Conservation (phyloP, 345 rosid species). For the Citrus unshiu region DNA sequence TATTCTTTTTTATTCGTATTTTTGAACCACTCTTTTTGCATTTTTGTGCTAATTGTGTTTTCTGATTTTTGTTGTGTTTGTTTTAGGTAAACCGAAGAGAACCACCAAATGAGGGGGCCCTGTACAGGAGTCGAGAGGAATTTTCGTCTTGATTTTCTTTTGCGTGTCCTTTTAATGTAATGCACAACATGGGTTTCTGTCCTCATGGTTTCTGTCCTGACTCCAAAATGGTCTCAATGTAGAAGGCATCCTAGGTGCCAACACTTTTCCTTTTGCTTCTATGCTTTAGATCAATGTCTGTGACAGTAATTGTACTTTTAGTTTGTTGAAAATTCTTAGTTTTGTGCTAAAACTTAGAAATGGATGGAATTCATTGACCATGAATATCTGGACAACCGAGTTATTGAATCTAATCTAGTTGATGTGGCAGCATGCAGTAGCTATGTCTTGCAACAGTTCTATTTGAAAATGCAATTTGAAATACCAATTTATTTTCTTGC, state of each 20-base stretch:
- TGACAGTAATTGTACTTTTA: neutral
- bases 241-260: slow-evolving; percentile 46
- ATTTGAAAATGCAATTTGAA: too few relatives aligned
- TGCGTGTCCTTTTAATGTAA: slow-evolving; percentile 27
- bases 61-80: too few relatives aligned
- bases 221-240: slow-evolving; percentile 31
- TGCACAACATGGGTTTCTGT: slow-evolving; percentile 55
- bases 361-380: neutral
- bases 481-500: too few relatives aligned
- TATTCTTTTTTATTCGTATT: too few relatives aligned
- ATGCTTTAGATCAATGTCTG: neutral
- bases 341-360: neutral
- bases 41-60: too few relatives aligned
- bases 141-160: too few relatives aligned
- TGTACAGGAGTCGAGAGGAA: too few relatives aligned
- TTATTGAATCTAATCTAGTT: neutral
- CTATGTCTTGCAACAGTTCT: neutral
- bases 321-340: neutral
- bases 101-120: too few relatives aligned
- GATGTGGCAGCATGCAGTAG: neutral
- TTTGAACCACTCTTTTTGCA: too few relatives aligned
- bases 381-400: neutral
- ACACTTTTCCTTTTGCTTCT: neutral
- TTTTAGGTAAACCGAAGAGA: too few relatives aligned
- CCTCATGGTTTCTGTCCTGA: slow-evolving; percentile 47